Base-by-base conservation (phyloP, 805 yeast genomes). In the Ogataea naganishii region DNA sequence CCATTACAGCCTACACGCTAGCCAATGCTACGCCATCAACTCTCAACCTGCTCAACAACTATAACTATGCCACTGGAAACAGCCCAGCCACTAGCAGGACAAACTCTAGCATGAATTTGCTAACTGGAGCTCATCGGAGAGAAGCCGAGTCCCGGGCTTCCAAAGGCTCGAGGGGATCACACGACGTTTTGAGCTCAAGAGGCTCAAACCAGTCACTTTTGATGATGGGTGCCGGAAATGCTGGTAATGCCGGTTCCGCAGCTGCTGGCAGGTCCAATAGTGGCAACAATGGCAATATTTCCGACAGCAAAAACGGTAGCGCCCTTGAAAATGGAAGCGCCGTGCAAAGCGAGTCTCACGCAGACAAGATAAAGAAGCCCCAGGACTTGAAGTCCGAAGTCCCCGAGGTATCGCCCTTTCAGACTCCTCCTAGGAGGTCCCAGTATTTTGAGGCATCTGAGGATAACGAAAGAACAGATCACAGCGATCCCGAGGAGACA, bases 21-120 rank as follows among this genome's bases (percentile, higher is more conserved):
- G 42, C 35, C 9, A 40, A 39, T 18, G 51, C 53, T 4, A 31
- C 55, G 2, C 51, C 55, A 7, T 45, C 52, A 12, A 44, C 46
- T 12, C 37, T 48, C 22, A 51, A 49, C 33, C 30, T 47, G 26
- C 15, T 46, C 27, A 51, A 49, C 34, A 49, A 51, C 32, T 29
- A 25, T 29, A 20, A 23, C n/a, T 44, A 41, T 24, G n/a, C 34
- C 7, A 24, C 22, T 13, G 27, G 22, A 5, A 16, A 28, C 6
- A 27, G 40, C 12, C 40, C 47, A 4, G 18, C 30, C 3, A 26
- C 30, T 24, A 37, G 42, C 14, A 35, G 41, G 26, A 35, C 42
- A 5, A 38, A 35, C 14, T 44, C 51, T 3, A 40, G 44, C 3
- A 15, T 36, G 20, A 42, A 44, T 23, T 30, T 43, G 10, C 24